Conservation (phyloP, 495 filamentous ascomycete genomes). For the Bathelium albidoporum region DNA sequence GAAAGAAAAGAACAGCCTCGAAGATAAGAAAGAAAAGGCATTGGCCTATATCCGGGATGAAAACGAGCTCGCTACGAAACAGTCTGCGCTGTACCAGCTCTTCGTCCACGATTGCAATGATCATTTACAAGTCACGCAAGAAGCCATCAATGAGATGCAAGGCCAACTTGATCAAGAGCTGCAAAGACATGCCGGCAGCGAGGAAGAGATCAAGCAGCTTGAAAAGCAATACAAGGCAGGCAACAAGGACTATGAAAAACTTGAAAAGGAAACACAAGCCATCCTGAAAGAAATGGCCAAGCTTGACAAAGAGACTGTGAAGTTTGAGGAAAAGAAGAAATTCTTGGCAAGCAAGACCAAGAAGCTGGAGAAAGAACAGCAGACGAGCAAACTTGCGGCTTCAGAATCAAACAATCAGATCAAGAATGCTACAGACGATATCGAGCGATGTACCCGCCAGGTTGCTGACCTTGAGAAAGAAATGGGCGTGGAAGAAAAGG, state of each 20-base stretch:
- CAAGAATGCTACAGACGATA: conserved; percentile 64
- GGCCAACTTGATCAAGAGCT: conserved; percentile 76
- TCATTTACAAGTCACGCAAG: conserved; percentile 80
- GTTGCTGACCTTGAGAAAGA: conserved; percentile 61
- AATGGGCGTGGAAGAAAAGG: conserved; percentile 68
- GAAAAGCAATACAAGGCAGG: conserved; percentile 77
- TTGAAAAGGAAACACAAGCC: conserved; percentile 72
- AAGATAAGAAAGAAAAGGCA: conserved; percentile 94
- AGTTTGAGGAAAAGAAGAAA: conserved; percentile 95
- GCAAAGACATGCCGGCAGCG: conserved; percentile 83
- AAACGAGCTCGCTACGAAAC: conserved; percentile 82
- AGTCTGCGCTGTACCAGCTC: conserved; percentile 82
- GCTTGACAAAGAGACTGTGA: conserved; percentile 90
- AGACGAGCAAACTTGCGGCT: conserved; percentile 54
- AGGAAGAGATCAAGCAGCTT: conserved; percentile 80
- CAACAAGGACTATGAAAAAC: conserved; percentile 65
- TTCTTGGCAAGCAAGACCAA: conserved; percentile 81
- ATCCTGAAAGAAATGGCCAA: conserved; percentile 81
- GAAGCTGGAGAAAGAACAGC: conserved; percentile 84
- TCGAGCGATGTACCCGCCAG: conserved; percentile 61
- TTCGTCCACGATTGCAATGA: conserved; percentile 78
- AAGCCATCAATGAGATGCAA: conserved; percentile 84
- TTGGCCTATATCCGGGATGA: conserved; percentile 80
- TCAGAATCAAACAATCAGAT: conserved; percentile 68
- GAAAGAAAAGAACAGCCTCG: conserved; percentile 84